A percentile compares a stretch with the other conserved stretches of the same genome.
These are phyloP conservation scores for Tetrahymena borealis DNA, from an alignment of 73 alveolate species.

Conservation along the genomic window DNA sequence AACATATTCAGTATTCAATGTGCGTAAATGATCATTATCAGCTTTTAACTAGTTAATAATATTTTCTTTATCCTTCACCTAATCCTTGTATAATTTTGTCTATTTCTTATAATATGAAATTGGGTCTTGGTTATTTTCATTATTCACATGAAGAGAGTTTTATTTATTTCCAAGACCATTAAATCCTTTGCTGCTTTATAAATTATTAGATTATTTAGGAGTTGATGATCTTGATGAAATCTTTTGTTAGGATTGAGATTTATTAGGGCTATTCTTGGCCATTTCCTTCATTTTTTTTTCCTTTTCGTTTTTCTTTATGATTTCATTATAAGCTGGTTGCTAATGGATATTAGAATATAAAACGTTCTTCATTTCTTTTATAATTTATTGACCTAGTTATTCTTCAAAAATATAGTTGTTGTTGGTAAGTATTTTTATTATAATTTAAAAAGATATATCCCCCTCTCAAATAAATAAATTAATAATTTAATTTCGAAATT, in stretches of 20 bases:
- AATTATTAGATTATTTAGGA: neutral
- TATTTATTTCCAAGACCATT: neutral
- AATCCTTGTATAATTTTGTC: neutral
- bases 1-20: neutral
- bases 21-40: neutral
- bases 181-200: neutral
- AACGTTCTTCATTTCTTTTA: neutral
- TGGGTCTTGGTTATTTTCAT: neutral
- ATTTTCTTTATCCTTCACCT: neutral
- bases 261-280: neutral
- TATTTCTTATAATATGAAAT: neutral
- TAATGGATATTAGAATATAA: neutral
- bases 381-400: neutral
- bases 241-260: neutral
- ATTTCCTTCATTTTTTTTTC: neutral
- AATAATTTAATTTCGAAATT: neutral
- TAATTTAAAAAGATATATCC: neutral
- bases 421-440: neutral
- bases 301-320: neutral
- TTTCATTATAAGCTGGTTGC: neutral
- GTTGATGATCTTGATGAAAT: neutral
- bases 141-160: neutral
- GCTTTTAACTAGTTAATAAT: neutral
- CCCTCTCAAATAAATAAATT: neutral
- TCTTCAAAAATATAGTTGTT: neutral